Base-by-base conservation (phyloP, 2,329 filamentous ascomycete genomes). In the Diaporthe sp. region DNA sequence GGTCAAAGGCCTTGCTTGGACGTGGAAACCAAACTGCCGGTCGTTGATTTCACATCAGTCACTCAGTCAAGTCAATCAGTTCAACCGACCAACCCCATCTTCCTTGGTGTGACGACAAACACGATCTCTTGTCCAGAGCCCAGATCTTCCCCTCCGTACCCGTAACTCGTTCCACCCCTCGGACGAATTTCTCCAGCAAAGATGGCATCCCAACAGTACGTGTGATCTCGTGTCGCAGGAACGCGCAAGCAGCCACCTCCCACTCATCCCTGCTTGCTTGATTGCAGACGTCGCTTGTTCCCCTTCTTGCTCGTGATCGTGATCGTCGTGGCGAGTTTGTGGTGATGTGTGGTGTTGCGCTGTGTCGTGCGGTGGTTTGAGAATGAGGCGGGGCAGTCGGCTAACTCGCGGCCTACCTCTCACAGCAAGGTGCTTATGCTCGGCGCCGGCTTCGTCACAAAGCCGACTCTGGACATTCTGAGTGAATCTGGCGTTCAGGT, bases 391-490 rank as follows among this genome's bases (percentile, higher is more conserved):
- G 58, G 46, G 58, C 22, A 73, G 31, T 25, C 72, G 22, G 46
- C 71, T 77, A 51, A 76, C 53, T 37, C 22, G 44, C 28, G 46
- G 44, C 44, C 51, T 76, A 71, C 70, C 57, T 72, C 65, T 68
- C 39, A 74, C 53, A 81, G 81, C 75, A 82, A 81, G 81, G 82
- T 84, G 76, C 82, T 86, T 39, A 86, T 88, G 84, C 87, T 88
- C 79, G 88, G 88, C 77, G 85, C 89, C 73, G 89, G 89, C 81
- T 89, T 89, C 82, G 91, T 93, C 79, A 90, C 91, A 79, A 88
- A 87, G 81, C 92, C 92, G 74, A 92, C 92, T 25, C 88, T 94
- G 76, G 90, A 94, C 78, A 86, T 93, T 77, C 88, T 94, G 77
- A 86, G 85, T 82, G 86, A 91, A 62, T 84, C 89, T n/a, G 91